Base-by-base conservation (phyloP, 805 yeast species). In the Torulaspora franciscae region DNA sequence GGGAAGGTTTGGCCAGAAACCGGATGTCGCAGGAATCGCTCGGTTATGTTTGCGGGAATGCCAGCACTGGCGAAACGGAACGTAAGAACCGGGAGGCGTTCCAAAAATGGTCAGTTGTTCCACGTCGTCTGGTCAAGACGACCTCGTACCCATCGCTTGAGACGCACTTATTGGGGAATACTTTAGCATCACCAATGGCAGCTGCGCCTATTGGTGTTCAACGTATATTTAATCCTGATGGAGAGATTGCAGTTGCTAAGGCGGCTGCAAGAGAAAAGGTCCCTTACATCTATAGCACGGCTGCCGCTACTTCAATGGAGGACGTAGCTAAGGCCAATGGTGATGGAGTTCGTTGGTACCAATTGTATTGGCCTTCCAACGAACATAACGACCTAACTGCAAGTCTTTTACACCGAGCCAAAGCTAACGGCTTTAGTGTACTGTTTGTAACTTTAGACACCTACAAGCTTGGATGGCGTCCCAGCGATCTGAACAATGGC, bases 381-480 rank as follows among this genome's bases (percentile, higher is more conserved):
- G 38, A 61, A 73, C 15, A 55, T 70, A 25, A 48, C 45, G 24
- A 49, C 54, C 15, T 49, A 47, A 14, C 52, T 59, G 48, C 55
- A 54, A 58, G 19, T 13, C 56, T 62, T 40, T 62, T 75, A 10
- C 60, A 61, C 38, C 68, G 67, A 32, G 73, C 72, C 14, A 72
- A 71, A 39, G 57, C 67, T 11, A 59, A 56, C 2, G 71, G 72
- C 3, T 62, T 73, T 43, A 71, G 71, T 52, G 80, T 72, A 0
- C 49, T 78, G 3, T 73, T 76, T 46, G 69, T 78, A 40, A 79
- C 82, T 2, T 77, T 78, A 23, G 83, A 79, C 53, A 71, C 78
- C 14, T 45, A 67, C 62, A 59, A 58, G 75, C 39, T 47, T 53
- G 36, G 54, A 50, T 58, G 54, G 57, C 49, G 61, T 25, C 62